Percentiles rank a stretch among this genome's conserved stretches.
These are phyloP conservation scores for Geopyxis carbonaria DNA, from an alignment of 495 filamentous ascomycete species.

Conservation along the genomic window DNA sequence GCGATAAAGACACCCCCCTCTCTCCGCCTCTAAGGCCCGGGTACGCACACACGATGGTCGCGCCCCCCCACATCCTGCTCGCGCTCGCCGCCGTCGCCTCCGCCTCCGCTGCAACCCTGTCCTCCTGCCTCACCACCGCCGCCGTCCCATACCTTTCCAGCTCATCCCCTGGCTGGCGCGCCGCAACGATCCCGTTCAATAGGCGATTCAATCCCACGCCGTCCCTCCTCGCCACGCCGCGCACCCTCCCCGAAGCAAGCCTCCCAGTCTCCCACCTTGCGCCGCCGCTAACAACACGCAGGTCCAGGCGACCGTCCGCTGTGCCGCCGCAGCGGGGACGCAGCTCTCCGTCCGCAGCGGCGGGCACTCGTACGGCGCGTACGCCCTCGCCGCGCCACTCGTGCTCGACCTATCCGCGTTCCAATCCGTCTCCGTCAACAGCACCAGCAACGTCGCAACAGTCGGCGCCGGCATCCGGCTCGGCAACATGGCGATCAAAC, in stretches of 20 bases:
- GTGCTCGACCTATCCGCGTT: constrained; percentile 39
- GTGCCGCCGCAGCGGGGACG: constrained; percentile 1
- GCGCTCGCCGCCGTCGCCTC: too few relatives aligned
- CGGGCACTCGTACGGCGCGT: constrained; percentile 14
- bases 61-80: too few relatives aligned
- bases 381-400: constrained; percentile 18
- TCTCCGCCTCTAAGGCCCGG: too few relatives aligned
- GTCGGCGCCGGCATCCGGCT: constrained; percentile 49
- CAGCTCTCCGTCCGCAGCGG: constrained; percentile 7
- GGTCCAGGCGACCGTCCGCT: constrained; percentile 1
- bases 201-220: constrained; percentile 7
- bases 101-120: too few relatives aligned
- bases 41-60: too few relatives aligned
- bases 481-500: constrained; percentile 38
- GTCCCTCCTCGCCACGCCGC: constrained; percentile 2
- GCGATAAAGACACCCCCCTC: too few relatives aligned
- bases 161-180: neutral
- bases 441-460: constrained; percentile 36
- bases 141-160: constrained; percentile 7
- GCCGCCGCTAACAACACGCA: too few relatives aligned
- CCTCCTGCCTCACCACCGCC: constrained; percentile 7
- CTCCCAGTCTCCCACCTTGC: too few relatives aligned
- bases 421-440: constrained; percentile 33
- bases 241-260: neutral
- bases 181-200: constrained; percentile 5